Percentiles rank a stretch among this genome's conserved stretches.
These are phyloP conservation scores for Plantago coronopus DNA, from an alignment of 305 asterid species.

Conservation along the genomic window DNA sequence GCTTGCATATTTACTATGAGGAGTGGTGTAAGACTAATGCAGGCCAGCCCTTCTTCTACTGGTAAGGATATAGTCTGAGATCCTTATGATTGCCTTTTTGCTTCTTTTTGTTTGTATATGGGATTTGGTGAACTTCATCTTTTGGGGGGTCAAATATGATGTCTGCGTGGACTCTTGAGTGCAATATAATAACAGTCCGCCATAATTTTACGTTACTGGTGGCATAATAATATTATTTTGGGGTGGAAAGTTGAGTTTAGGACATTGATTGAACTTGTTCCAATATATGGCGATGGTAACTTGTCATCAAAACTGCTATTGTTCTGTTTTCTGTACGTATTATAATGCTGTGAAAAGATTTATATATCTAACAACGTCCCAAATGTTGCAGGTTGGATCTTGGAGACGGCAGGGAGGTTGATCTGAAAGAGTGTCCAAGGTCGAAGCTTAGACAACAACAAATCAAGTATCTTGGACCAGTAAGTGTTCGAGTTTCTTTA, in stretches of 20 bases:
- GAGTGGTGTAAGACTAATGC: conserved; percentile 77
- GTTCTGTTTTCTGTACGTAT: neutral
- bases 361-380: neutral
- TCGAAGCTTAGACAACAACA: conserved; percentile 51
- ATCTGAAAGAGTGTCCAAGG: conserved; percentile 55
- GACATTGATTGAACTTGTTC: too few species aligned
- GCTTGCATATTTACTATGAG: conserved; percentile 66
- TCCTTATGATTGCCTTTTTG: neutral
- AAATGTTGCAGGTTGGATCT: conserved; percentile 53
- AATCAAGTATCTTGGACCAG: conserved; percentile 68
- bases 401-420: conserved; percentile 66
- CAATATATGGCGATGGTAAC: too few species aligned
- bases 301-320: neutral
- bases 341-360: neutral
- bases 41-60: conserved; percentile 93
- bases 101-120: neutral
- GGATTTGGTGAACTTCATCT: neutral
- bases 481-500: conserved; percentile 26
- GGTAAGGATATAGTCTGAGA: conserved; percentile 45
- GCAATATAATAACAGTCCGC: neutral
- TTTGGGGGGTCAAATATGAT: conserved; percentile 9
- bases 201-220: neutral
- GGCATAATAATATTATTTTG: neutral
- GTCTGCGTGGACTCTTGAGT: neutral
- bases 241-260: neutral